phyloP scores from a whole-genome alignment of 495 filamentous ascomycete species.

The Hypomontagnella submonticulosa region DNA sequence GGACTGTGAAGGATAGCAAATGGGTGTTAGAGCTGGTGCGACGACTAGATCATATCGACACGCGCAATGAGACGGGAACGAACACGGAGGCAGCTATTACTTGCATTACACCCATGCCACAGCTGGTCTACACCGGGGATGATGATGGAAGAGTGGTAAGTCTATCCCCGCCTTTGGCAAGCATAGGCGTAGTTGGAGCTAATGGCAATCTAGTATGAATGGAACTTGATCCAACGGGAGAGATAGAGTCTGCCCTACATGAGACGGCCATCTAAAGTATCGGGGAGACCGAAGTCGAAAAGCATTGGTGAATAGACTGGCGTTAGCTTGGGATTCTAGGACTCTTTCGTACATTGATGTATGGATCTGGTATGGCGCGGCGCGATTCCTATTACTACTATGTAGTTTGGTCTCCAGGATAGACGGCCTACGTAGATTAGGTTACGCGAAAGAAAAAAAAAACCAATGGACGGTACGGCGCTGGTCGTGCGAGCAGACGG shows the following conservation, averaged over 20 bases:
- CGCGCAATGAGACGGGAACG: conserved; percentile 73
- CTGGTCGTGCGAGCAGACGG: conserved; percentile 8
- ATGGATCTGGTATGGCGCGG: conserved; percentile 3
- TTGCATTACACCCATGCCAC: conserved; percentile 84
- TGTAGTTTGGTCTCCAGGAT: conserved; percentile 23
- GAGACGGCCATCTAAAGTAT: neutral
- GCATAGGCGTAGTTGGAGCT: conserved; percentile 9
- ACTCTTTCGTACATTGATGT: neutral
- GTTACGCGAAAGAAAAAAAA: too few species aligned
- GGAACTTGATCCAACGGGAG: conserved; percentile 82
- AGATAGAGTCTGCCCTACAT: conserved; percentile 49
- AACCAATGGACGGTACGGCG: conserved; percentile 2
- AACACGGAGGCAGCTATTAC: conserved; percentile 88
- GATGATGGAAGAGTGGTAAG: conserved; percentile 82
- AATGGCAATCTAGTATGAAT: conserved; percentile 75
- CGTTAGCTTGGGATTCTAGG: conserved; percentile 23
- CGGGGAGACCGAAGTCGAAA: conserved; percentile 26
- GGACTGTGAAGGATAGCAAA: conserved; percentile 55
- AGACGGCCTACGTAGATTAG: conserved; percentile 22
- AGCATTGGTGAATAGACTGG: conserved; percentile 31
- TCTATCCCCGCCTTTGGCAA: conserved; percentile 18
- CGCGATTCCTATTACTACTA: conserved; percentile 2
- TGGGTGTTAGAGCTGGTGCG: conserved; percentile 71
- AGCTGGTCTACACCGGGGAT: conserved; percentile 91
- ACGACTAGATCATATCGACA: conserved; percentile 84